phyloP scores from a whole-genome alignment of 371 early-diverging fungal species.

The Mortierella sp. region DNA sequence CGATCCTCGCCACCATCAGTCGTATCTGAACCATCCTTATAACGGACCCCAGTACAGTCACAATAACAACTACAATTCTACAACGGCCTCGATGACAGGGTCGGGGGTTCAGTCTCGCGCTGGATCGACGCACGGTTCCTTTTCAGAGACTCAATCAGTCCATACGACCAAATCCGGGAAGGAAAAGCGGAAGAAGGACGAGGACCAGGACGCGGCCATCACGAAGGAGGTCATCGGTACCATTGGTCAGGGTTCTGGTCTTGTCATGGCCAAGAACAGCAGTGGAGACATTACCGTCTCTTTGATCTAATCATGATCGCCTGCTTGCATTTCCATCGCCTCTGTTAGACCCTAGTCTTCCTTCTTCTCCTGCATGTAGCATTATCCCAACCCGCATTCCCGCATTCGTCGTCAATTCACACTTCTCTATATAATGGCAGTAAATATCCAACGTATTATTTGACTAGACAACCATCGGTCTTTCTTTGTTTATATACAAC shows the following conservation, averaged over 20 bases:
- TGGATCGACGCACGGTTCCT: conserved; percentile 28
- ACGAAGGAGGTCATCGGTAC: conserved; percentile 49
- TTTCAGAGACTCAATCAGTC: conserved; percentile 25
- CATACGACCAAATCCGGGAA: conserved; percentile 19
- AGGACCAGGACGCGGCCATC: conserved; percentile 21
- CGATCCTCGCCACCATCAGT: conserved; percentile 30
- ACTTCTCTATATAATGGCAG: no score
- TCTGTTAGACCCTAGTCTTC: not conserved
- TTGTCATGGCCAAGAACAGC: conserved; percentile 50
- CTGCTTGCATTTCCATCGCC: not conserved
- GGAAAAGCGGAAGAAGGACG: conserved; percentile 31
- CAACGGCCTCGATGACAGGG: conserved; percentile 17
- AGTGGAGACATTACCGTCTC: conserved; percentile 42
- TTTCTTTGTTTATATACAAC: no score
- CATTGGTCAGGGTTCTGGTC: conserved; percentile 37
- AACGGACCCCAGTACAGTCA: not conserved
- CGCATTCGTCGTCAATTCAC: no score
- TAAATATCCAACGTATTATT: no score
- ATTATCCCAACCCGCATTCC: no score
- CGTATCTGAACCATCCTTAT: conserved; percentile 21
- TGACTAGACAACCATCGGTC: no score
- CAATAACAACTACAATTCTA: conserved; percentile 2
- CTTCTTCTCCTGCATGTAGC: not conserved
- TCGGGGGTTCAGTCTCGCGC: conserved; percentile 30
- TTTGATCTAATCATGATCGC: conserved; percentile 14